phyloP scores from a whole-genome alignment of 192 early-diverging fungal species.

The Coemansia sp. region DNA sequence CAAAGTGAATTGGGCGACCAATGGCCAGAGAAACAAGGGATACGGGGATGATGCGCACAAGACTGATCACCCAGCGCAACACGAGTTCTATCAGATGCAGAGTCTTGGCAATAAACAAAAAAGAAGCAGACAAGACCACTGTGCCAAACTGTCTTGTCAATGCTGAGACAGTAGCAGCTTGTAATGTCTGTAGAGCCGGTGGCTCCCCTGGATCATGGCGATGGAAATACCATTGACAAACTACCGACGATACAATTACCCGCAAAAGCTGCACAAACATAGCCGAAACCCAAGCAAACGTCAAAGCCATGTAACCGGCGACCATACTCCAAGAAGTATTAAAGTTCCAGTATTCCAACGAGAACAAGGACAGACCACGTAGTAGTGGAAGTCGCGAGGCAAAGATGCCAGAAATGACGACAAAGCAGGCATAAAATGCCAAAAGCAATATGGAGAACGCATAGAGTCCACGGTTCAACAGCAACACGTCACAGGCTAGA shows the following conservation, averaged over 20 bases:
- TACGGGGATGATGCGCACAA: slow-evolving; percentile 28
- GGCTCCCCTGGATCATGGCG: slow-evolving; percentile 43
- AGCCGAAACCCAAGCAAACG: slow-evolving; percentile 44
- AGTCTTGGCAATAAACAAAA: slow-evolving; percentile 25
- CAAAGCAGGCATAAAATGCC: slow-evolving; percentile 33
- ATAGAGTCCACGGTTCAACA: slow-evolving; percentile 36
- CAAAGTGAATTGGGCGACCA: slow-evolving; percentile 27
- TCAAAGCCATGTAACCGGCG: slow-evolving; percentile 17
- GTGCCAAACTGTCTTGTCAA: slow-evolving; percentile 36
- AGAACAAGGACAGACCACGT: neutral
- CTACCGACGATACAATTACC: slow-evolving; percentile 28
- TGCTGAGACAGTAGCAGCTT: slow-evolving; percentile 36
- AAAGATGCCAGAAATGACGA: slow-evolving; percentile 23
- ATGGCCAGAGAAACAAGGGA: slow-evolving; percentile 29
- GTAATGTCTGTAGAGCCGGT: slow-evolving; percentile 34
- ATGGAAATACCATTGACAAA: slow-evolving; percentile 51
- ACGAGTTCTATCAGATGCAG: slow-evolving; percentile 33
- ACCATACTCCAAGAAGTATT: slow-evolving; percentile 5
- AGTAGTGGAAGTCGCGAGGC: slow-evolving; percentile 36
- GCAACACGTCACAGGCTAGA: slow-evolving; percentile 31
- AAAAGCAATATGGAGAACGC: slow-evolving; percentile 41
- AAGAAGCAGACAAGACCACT: slow-evolving; percentile 28
- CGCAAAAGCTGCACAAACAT: slow-evolving; percentile 45
- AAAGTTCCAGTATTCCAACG: neutral
- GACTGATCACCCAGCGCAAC: slow-evolving; percentile 25